Base-by-base conservation (phyloP, 1,284 basidiomycete species). In the Coniferiporia sulphurascens region DNA sequence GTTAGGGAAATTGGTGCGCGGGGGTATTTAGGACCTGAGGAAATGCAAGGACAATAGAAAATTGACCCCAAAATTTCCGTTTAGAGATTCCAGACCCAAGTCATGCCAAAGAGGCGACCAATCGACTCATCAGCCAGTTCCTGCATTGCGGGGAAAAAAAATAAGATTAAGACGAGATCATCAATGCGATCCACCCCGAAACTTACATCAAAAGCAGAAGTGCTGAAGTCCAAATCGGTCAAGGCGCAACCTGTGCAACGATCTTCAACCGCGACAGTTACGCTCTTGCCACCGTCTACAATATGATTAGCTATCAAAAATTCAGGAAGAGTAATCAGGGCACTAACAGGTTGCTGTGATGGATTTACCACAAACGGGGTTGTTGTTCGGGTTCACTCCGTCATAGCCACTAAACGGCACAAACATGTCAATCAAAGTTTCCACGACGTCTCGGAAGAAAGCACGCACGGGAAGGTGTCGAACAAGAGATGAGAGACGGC, bases 281-380 rank as follows among this genome's bases (percentile, higher is more conserved):
- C 67, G 4, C 71, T 68, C 21, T 72, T 72, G 44, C 38, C 38
- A 10, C 15, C 12, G 9, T 41, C 38, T 41, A 41, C 15, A 27
- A 27, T 27, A 27, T 27, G 5, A 27, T 27, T 27, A 27, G 27
- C 27, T 27, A 27, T 27, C 5, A 27, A 27, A 27, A 2, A 27
- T 5, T 27, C 27, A 5, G 5, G 27, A 5, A 27, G 27, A 27
- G 27, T 27, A 27, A 27, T 9, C 22, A 1, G 17, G 13, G 27
- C 46, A 45, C 63, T 22, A 66, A 73, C 74, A 76, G 21, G 67
- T 70, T 17, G 76, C 72, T 15, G 65, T 66, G 52, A 76, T 65
- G 58, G 72, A 67, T 58, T 71, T 71, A 48, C 74, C 73, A 63
- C 79, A 81, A 62, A 80, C 72, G 8, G 79, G 78, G 69, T 80